Base-by-base conservation (phyloP, 2,329 filamentous ascomycete genomes). In the Sporothrix pseudoabietina region DNA sequence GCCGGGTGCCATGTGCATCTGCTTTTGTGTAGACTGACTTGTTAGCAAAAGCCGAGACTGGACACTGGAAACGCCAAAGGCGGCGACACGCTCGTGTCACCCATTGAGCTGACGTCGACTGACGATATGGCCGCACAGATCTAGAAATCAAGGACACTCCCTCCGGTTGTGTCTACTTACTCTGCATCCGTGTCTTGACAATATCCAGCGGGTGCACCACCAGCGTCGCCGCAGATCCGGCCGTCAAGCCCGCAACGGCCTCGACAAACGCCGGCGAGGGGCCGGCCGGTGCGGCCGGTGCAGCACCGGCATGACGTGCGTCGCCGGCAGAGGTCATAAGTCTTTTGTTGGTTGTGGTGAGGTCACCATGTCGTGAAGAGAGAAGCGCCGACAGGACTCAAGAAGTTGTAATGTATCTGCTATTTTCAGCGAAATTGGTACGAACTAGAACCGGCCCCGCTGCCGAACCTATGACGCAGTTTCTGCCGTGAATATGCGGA, bases 111-210 rank as follows among this genome's bases (percentile, higher is more conserved):
- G 39, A 14, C 10, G 41, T 47, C 41, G 10, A 47, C 41, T 12
- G 3, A 39, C 7, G 19, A 26, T 26, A 26, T 26, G 26, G 26
- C 26, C 39, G 39, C 39, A 41, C 6, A 7, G 39, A 41, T n/a
- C n/a, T n/a, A n/a, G n/a, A n/a, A n/a, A n/a, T 41, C 10, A 7
- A 41, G 39, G 39, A 41, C 1, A 12, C 41, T 6, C 41, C 41
- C 41, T 35, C 26, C 39, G 35, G 59, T 32, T 9, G n/a, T 3
- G 41, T 1, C 9, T 30, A 80, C 84, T 74, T 84, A 94, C 93
- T 90, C 84, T 99, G 96, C 80, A 99, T 90, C 76, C 96, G 92
- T 75, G 95, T 98, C 86, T 99, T 99, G 80, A 98, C 90, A 76
- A 99, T 90, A 83, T 99, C 96, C 74, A 99, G 89, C 44, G 96